Base-by-base conservation (phyloP, 805 yeast genomes). In the Starmerella etchellsii region DNA sequence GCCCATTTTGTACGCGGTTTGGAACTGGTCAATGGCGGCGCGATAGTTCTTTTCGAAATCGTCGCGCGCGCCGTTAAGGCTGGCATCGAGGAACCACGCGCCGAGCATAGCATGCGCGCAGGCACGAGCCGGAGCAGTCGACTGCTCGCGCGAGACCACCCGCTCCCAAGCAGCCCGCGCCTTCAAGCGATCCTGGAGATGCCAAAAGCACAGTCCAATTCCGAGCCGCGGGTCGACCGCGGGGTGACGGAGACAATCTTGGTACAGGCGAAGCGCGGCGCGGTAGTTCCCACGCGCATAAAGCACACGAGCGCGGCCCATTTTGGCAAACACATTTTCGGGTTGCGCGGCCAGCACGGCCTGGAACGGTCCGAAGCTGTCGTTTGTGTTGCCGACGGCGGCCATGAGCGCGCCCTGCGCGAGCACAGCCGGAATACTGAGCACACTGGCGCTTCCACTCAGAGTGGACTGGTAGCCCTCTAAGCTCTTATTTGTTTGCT, bases 181-280 rank as follows among this genome's bases (percentile, higher is more conserved):
- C 65, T 83, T 71, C 38, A 70, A 71, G 48, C 73, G 71, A 58
- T 83, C 94, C 39, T 79, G 79, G 46, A 91, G 64, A 45, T 73
- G 73, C 96, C 96, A 91, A 57, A 78, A 88, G 60, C 96, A 87
- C 49, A 91, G 64, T 27, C 98, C 99, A 46, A 88, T 74, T 23
- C 97, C 99, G 45, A 91, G 71, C 60, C 99, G 70, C 30, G 49
- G 41, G 51, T 72, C 71, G 9, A 4, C 7, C 20, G 9, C 21
- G 21, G 13, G 4, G 37, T 77, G 66, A 26, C 78, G 69, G 49
- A 91, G 66, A 7, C 81, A 77, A 48, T 79, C 81, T 65, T 91
- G 99, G 61, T 82, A 91, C 25, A 81, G 59, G 57, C 78, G 78
- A 53, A 91, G 69, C 14, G 95, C 85, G 5, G 71, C 75, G 20